Evolutionary conservation across 2,329 filamentous ascomycete species (phyloP), one percentile per base, ranked within the genome.

Genomic region (Venturiaceae sp.): DNA sequence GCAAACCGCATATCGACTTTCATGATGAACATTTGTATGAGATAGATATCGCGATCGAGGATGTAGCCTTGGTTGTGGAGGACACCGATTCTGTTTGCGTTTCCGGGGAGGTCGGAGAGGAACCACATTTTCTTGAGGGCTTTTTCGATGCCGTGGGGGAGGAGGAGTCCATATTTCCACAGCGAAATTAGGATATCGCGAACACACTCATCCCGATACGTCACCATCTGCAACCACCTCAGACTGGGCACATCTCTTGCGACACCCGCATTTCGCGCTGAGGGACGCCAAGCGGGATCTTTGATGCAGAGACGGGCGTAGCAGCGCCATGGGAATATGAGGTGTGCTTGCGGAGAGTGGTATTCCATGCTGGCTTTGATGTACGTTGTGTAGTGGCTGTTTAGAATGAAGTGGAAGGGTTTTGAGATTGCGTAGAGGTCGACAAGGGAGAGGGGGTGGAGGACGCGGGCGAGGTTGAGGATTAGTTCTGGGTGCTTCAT

Each of bases 1-100:
- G 80, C 82, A 69, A 90, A 84, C 57, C 78, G 77, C 80, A 91
- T 83, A 65, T 83, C 79, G 16, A 94, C 78, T 72, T 92, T 92
- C 62, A 88, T 66, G 63, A 89, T 74, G 73, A 92, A 85, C 60
- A 85, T 70, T 47, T 84, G 81, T 2, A 81, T 77, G 55, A 81
- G 76, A 66, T 82, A 80, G 9, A 94, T 69, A 65, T 89, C 83
- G 3, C 68, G 60, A 59, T 86, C 74, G 9, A 77, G 73, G 78
- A 87, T 87, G 53, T 85, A 74, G 0, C 65, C 63, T 9, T 57
- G 56, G 67, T 82, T 82, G 32, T 74, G 74, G 5, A 90, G 68
- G 5, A 86, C 72, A 1, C 73, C 74, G 5, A 77, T 70, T 1
- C 89, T 82, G 14, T 79, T 73, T 0, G 62, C 64, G 54, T 78